phyloP scores from a whole-genome alignment of 78 protist genomes.

The Chrysochromulina tobinii region DNA sequence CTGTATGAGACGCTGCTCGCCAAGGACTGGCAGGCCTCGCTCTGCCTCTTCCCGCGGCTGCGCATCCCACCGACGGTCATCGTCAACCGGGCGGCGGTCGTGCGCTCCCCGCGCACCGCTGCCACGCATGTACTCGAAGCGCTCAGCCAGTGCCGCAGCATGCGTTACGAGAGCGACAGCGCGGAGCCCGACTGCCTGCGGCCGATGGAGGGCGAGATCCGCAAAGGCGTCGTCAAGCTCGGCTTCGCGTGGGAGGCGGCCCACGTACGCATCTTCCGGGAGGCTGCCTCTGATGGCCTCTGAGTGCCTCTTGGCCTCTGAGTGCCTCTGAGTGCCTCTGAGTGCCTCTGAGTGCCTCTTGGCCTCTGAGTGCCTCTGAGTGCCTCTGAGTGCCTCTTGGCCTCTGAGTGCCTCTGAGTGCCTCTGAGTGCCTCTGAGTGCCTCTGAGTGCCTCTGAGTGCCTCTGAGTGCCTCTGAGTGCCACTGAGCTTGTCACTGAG shows the following conservation, averaged over 20 bases:
- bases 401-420: too few species aligned
- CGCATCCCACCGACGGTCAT: conserved; percentile 12
- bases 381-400: too few species aligned
- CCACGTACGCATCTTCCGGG: too few species aligned
- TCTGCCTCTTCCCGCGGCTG: background rate
- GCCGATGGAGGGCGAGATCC: background rate
- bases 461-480: too few species aligned
- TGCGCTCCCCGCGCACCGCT: background rate
- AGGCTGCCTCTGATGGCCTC: too few species aligned
- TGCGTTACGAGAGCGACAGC: background rate
- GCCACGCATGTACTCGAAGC: conserved; percentile 2
- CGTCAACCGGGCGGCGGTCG: conserved; percentile 26
- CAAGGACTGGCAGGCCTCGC: conserved; percentile 23
- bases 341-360: too few species aligned
- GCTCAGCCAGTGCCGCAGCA: background rate
- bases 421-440: too few species aligned
- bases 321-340: too few species aligned
- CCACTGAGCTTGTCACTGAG: too few species aligned
- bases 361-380: too few species aligned
- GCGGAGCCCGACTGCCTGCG: background rate
- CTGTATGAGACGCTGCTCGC: conserved; percentile 24
- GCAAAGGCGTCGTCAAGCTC: conserved; percentile 39
- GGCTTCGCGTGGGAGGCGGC: conserved; percentile 42
- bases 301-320: too few species aligned
- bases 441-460: too few species aligned